Evolutionary conservation across 2,329 filamentous ascomycete species (phyloP).

Genomic region (Xylariaceae sp.): DNA sequence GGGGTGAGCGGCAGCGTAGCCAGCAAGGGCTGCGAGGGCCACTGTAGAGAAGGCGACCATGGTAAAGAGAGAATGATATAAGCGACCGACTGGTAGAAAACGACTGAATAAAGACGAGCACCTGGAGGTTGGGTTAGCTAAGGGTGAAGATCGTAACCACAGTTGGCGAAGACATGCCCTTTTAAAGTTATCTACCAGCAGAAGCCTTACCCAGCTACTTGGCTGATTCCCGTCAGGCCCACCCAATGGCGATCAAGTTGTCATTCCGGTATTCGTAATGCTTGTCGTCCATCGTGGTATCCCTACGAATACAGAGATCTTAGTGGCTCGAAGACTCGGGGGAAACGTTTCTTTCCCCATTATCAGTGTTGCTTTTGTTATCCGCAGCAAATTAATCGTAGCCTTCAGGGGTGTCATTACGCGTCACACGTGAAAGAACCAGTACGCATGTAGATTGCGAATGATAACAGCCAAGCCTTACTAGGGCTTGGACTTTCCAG

Average conservation of each 20-base stretch:
- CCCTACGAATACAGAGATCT: not conserved
- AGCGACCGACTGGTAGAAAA: not conserved
- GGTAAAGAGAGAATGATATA: conserved; percentile 6
- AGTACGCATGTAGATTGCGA: conserved; percentile 8
- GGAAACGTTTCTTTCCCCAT: conserved; percentile 1
- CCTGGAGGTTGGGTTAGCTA: not conserved
- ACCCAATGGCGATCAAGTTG: conserved; percentile 7
- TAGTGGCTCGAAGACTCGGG: not conserved
- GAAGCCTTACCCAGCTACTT: not conserved
- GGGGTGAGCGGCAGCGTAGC: conserved; percentile 36
- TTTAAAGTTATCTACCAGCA: conserved; percentile 4
- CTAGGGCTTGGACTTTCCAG: not conserved
- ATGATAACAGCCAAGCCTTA: conserved; percentile 18
- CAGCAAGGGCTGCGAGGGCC: conserved; percentile 28
- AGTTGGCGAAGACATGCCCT: conserved; percentile 3
- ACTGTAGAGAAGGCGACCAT: conserved; percentile 32
- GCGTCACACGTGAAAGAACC: conserved; percentile 16
- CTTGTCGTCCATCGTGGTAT: conserved; percentile 9
- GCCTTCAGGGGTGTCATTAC: conserved; percentile 12
- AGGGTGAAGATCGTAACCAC: conserved; percentile 3
- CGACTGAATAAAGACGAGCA: not conserved
- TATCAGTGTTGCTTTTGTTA: not conserved
- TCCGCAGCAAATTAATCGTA: conserved; percentile 4
- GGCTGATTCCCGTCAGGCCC: not conserved
- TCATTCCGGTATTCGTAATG: conserved; percentile 20